A percentile compares a stretch with the other conserved stretches of the same genome.
Conservation (phyloP, 768 basidiomycete species). For the Suillus sp. region DNA sequence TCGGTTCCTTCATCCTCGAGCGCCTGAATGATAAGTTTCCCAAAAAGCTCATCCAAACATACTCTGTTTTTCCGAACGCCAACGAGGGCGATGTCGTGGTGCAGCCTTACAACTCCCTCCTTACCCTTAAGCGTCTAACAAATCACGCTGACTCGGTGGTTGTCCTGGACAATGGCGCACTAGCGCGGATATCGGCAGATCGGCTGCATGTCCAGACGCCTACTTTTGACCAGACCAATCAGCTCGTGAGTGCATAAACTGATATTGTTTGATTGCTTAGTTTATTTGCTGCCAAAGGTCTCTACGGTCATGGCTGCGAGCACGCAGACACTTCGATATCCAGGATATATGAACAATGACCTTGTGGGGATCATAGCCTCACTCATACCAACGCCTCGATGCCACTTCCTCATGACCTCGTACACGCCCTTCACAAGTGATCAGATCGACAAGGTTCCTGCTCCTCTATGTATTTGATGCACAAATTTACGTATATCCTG, state of each 20-base stretch:
- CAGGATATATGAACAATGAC: conserved; percentile 99
- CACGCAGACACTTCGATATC: conserved; percentile 95
- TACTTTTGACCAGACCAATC: conserved; percentile 90
- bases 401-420: conserved; percentile 98
- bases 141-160: conserved; percentile 98
- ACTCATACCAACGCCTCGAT: conserved; percentile 94
- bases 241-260: conserved; percentile 58
- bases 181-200: conserved; percentile 92
- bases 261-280: conserved; percentile 1
- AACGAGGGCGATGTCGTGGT: conserved; percentile 96
- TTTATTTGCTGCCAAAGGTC: conserved; percentile 51
- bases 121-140: conserved; percentile 90
- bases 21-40: conserved; percentile 97
- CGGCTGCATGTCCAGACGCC: conserved; percentile 86
- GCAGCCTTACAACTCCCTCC: conserved; percentile 95
- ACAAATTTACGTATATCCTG: conserved; percentile 4
- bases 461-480: background rate
- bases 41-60: conserved; percentile 98
- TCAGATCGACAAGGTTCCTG: conserved; percentile 86
- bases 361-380: conserved; percentile 96
- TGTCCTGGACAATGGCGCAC: conserved; percentile 94
- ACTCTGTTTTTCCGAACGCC: conserved; percentile 96
- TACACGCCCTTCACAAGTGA: conserved; percentile 99
- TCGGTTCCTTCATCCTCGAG: conserved; percentile 97
- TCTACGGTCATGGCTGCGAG: conserved; percentile 98